Evolutionary conservation across 768 basidiomycete genomes (phyloP).

Genomic region (Panellus pusillus): DNA sequence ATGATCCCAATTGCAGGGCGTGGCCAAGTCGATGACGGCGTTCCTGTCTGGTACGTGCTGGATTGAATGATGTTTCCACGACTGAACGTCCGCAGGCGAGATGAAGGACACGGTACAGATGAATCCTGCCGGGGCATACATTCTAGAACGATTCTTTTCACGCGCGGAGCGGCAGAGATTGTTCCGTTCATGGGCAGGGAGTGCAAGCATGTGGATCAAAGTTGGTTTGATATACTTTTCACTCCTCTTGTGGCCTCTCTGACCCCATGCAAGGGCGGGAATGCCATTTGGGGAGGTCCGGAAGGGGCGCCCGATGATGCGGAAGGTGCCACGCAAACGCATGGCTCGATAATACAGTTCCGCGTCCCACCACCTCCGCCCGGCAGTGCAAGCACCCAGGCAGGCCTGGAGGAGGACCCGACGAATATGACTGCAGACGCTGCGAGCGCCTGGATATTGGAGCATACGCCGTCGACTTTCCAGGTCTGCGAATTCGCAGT

Average conservation of each 20-base stretch:
- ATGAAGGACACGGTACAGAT: slow-evolving; percentile 92
- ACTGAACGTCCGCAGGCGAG: slow-evolving; percentile 39
- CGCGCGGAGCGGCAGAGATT: slow-evolving; percentile 83
- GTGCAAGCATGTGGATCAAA: slow-evolving; percentile 89
- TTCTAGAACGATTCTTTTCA: slow-evolving; percentile 88
- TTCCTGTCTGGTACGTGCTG: slow-evolving; percentile 69
- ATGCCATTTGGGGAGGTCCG: slow-evolving; percentile 78
- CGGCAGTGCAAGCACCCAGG: slow-evolving; percentile 15
- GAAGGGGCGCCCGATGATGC: slow-evolving; percentile 81
- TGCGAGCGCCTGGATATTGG: slow-evolving; percentile 75
- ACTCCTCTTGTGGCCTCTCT: neutral
- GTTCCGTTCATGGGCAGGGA: slow-evolving; percentile 94
- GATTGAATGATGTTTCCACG: neutral
- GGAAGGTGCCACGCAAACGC: slow-evolving; percentile 51
- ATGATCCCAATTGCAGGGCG: slow-evolving; percentile 48
- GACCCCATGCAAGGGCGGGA: slow-evolving; percentile 61
- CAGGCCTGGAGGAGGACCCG: slow-evolving; percentile 23
- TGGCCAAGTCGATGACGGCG: slow-evolving; percentile 93
- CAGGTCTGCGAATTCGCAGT: slow-evolving; percentile 51
- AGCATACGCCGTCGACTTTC: slow-evolving; percentile 80
- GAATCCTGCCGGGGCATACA: slow-evolving; percentile 78
- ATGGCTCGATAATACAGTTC: slow-evolving; percentile 86
- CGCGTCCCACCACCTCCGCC: slow-evolving; percentile 32
- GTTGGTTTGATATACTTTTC: neutral
- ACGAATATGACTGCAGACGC: slow-evolving; percentile 78